Base-by-base conservation (phyloP, 2,329 filamentous ascomycete species). In the Claviceps arundinis region DNA sequence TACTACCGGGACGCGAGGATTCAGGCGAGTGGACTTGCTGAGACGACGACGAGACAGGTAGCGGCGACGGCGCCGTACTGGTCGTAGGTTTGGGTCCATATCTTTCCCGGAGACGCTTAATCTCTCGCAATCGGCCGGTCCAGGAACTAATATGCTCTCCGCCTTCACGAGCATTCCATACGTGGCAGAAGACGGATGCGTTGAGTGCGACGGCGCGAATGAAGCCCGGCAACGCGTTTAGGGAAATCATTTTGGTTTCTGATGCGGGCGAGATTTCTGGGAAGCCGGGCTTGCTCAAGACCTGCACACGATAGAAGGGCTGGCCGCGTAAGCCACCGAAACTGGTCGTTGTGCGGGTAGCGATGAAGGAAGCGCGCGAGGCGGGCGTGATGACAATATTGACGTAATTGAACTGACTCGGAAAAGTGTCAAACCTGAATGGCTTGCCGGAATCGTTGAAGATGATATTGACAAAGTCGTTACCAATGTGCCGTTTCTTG, bases 381-480 rank as follows among this genome's bases (percentile, higher is more conserved):
- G 90, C 87, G 0, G 93, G 93, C 2, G 87, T 88, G 62, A 98
- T 91, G 60, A 97, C 85, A 61, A 98, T 97, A 65, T 96, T 89
- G 64, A 98, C 89, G 63, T 87, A 95, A 64, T 96, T 97, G 74
- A 98, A 95, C 53, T 91, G 86, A 0, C 89, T 94, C 0, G 89
- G 89, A 60, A 98, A 95, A 0, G 88, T 95, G 64, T 95, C 81
- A 64, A 95, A 95, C 51, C 80, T 78, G 71, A 95, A 97, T 0
- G 87, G 85, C 47, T 84, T 68, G n/a, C 93, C 91, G 2, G 90
- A 96, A 62, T 95, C 89, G 65, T 98, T 98, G 76, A 94, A 98
- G 53, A 98, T 85, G 59, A 98, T 95, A 64, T 95, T 97, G 64
- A 98, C 93, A 65, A 88, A 95, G 67, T 97, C 93, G 63, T 98